Base-by-base conservation (phyloP, 805 yeast genomes). In the Kuraishia ogatae region DNA sequence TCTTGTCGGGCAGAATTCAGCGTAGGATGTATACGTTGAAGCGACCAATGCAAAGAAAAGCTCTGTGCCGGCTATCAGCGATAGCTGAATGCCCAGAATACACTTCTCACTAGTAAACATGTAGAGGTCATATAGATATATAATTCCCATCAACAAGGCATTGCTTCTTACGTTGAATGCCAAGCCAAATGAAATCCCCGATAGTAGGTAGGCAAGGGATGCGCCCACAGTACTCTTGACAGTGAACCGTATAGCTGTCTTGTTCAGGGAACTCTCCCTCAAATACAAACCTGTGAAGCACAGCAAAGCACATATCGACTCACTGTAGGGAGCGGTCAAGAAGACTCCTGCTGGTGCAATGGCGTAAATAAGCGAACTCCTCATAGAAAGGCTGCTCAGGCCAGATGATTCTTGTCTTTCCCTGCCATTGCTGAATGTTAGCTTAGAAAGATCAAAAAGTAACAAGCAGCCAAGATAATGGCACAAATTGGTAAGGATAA, bases 321-420 rank as follows among this genome's bases (percentile, higher is more conserved):
- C 99, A 0, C 96, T 76, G 66, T 92, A 93, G 1, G 88, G 82
- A 1, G 84, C 78, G 0, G 86, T 75, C 48, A 89, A 71, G 64
- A 91, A 93, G 0, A 90, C 78, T 0, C 96, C 96, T 0, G 89
- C 91, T 2, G 96, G 90, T 20, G 87, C 81, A n/a, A 86, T 56
- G 0, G 83, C 66, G 58, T 79, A 84, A 17, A 87, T 62, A 2
- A 77, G 52, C 0, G 83, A 70, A 0, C 79, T 63, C 46, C 65
- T 64, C 17, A 65, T 35, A 10, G 51, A 35, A 10, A 54, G 4
- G 72, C 53, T 29, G 70, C 58, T 20, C 66, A 57, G 6, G 56
- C 43, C 29, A 26, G 29, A 26, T 26, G 5, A 26, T 26, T 10
- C 5, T 26, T 5, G 5, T 26, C 43, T 8, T 35, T 15, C 13